Base-by-base conservation (phyloP, 2,329 filamentous ascomycete genomes). In the Kalmusia sp. region DNA sequence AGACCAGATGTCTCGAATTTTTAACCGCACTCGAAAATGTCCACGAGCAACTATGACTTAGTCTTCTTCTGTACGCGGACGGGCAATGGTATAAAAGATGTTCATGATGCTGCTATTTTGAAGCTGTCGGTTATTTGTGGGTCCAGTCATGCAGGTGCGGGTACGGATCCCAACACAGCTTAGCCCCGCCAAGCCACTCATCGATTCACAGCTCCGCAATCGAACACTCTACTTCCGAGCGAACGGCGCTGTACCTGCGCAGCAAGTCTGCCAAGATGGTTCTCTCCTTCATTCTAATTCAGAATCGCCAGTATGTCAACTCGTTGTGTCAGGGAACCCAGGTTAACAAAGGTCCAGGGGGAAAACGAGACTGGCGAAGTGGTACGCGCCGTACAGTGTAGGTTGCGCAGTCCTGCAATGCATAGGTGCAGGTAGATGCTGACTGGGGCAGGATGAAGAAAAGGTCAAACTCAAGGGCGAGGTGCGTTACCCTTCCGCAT, bases 391-490 rank as follows among this genome's bases (percentile, higher is more conserved):
- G 57, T 99, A 97, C 82, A 96, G 88, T 78, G 84, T 85, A 76
- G 74, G 82, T 74, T 40, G 27, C n/a, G n/a, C 28, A 31, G 38
- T 30, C 27, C 15, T 37, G 14, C 22, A 15, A 46, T 21, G 37
- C 35, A 24, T 37, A 11, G 19, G 22, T 27, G 8, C 44, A 51
- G 15, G 24, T 14, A 44, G 15, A 56, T 34, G 35, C 65, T 73
- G 47, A 70, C 31, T 5, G 11, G 3, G 34, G 1, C 50, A 86
- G 84, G 95, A 99, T 82, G 93, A 98, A 76, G 92, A 99, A 76
- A 99, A 99, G 82, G 91, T 99, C 76, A 97, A 96, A 80, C 84
- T 99, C 68, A 99, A 99, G 79, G 95, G 95, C 84, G 95, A 99
- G 81, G 90, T 92, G 79, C 52, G 80, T 75, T 31, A 27, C 39